Conservation (phyloP, 2,329 filamentous ascomycete genomes). For the Cordyceps fumosorosea region DNA sequence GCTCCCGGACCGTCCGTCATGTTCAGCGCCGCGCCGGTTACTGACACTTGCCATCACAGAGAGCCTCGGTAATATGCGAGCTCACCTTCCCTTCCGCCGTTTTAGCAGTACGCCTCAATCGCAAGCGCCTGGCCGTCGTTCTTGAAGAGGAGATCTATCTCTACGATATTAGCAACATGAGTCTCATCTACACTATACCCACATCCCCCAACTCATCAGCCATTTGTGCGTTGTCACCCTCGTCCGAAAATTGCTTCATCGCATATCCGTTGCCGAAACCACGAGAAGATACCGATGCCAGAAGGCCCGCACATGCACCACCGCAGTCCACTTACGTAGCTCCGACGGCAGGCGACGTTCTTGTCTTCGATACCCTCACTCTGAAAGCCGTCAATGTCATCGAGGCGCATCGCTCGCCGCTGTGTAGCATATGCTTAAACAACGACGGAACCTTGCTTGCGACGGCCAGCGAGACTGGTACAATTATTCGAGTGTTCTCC, state of each 20-base stretch:
- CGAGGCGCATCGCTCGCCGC: slow-evolving; percentile 84
- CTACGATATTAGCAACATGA: slow-evolving; percentile 99
- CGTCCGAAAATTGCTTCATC: slow-evolving; percentile 91
- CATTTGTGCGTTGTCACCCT: slow-evolving; percentile 88
- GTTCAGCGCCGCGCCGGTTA: slow-evolving; percentile 5
- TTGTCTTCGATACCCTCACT: slow-evolving; percentile 85
- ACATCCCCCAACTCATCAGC: slow-evolving; percentile 90
- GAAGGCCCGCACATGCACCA: slow-evolving; percentile 73
- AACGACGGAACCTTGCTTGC: slow-evolving; percentile 86
- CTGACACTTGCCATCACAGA: slow-evolving; percentile 31
- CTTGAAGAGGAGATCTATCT: slow-evolving; percentile 95
- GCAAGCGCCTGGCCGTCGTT: slow-evolving; percentile 87
- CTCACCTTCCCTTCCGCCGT: slow-evolving; percentile 97
- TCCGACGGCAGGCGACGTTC: slow-evolving; percentile 82
- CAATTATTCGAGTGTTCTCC: slow-evolving; percentile 92
- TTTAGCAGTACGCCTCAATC: slow-evolving; percentile 85
- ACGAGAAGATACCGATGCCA: slow-evolving; percentile 51
- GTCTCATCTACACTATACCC: slow-evolving; percentile 81
- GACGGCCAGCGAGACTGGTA: slow-evolving; percentile 94
- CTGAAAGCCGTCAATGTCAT: slow-evolving; percentile 92
- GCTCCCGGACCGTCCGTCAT: slow-evolving; percentile 18
- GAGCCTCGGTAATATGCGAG: slow-evolving; percentile 86
- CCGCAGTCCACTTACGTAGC: slow-evolving; percentile 71
- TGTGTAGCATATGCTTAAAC: slow-evolving; percentile 88
- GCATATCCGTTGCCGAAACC: slow-evolving; percentile 83